Conservation (phyloP, 345 rosid species). For the Moringa oleifera region DNA sequence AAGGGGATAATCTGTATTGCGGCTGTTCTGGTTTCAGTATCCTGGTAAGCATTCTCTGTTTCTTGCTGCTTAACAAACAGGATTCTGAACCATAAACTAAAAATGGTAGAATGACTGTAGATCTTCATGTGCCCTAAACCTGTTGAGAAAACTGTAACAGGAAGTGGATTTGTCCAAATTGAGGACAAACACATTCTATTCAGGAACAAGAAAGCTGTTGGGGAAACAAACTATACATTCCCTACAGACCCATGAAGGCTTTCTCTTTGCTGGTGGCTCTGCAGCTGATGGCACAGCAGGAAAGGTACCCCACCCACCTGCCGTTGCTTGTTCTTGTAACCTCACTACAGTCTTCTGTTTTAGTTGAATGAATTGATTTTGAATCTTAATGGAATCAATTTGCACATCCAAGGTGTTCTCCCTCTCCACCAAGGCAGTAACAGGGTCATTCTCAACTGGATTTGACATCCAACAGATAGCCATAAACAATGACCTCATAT, state of each 20-base stretch:
- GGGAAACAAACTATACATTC: slow-evolving; percentile 49
- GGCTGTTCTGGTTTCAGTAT: slow-evolving; percentile 54
- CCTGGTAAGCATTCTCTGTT: slow-evolving; percentile 31
- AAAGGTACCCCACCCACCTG: slow-evolving; percentile 40
- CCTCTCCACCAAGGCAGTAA: slow-evolving; percentile 23
- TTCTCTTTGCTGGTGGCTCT: slow-evolving; percentile 45
- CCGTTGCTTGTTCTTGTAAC: not conserved
- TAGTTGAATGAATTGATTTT: not conserved
- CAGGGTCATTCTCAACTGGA: slow-evolving; percentile 33
- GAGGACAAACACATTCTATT: slow-evolving; percentile 32
- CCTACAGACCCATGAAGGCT: slow-evolving; percentile 27
- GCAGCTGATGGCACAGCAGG: slow-evolving; percentile 52
- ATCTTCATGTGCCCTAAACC: not conserved
- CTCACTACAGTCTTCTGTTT: not conserved
- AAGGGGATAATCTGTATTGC: slow-evolving; percentile 42
- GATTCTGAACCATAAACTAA: not conserved
- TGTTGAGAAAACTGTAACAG: slow-evolving; percentile 14
- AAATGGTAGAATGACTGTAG: not conserved
- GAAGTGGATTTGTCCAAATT: slow-evolving; percentile 42
- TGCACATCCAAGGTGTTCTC: slow-evolving; percentile 36
- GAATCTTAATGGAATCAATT: not conserved
- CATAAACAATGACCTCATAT: slow-evolving; percentile 45
- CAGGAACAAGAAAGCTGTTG: slow-evolving; percentile 47
- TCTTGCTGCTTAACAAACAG: not conserved
- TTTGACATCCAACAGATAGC: slow-evolving; percentile 37